A percentile compares a stretch with the other conserved stretches of the same genome.
Evolutionary conservation across 139 green algal species (phyloP).

Genomic region (Raphidocelis subcapitata): DNA sequence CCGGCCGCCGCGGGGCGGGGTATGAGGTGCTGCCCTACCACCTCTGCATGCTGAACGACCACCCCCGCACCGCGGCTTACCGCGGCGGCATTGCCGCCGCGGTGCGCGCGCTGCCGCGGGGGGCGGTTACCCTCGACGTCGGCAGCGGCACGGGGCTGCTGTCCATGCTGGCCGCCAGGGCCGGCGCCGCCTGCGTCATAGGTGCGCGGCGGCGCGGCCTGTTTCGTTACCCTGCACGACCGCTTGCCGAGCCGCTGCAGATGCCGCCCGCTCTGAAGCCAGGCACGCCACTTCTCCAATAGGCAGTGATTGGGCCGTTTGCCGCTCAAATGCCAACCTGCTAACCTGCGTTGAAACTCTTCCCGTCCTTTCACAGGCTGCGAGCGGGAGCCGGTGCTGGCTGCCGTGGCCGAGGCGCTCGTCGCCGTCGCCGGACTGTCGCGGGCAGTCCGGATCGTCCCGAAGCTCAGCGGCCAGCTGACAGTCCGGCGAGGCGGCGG

Average conservation of each 20-base stretch:
- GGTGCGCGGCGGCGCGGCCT: slow-evolving; percentile 2
- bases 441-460: neutral
- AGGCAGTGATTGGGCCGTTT: neutral
- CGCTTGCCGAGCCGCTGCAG: slow-evolving; percentile 3
- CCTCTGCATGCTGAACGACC: slow-evolving; percentile 46
- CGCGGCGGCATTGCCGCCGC: slow-evolving; percentile 6
- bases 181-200: slow-evolving; percentile 14
- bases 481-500: neutral
- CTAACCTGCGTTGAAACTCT: neutral
- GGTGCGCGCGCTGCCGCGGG: neutral
- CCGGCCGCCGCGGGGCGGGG: neutral
- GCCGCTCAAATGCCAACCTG: neutral
- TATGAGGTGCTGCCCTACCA: slow-evolving; percentile 38
- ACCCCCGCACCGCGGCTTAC: slow-evolving; percentile 6
- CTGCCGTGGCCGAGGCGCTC: slow-evolving; percentile 20
- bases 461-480: slow-evolving; percentile 33
- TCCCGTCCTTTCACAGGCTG: slow-evolving; percentile 29
- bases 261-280: neutral
- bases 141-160: slow-evolving; percentile 89
- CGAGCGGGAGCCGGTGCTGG: slow-evolving; percentile 37
- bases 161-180: slow-evolving; percentile 80
- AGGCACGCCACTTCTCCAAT: neutral
- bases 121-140: slow-evolving; percentile 75
- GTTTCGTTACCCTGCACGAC: neutral
- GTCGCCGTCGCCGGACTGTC: slow-evolving; percentile 13